Evolutionary conservation across 2,329 filamentous ascomycete species (phyloP).

Genomic region (Fusarium nisikadoi): DNA sequence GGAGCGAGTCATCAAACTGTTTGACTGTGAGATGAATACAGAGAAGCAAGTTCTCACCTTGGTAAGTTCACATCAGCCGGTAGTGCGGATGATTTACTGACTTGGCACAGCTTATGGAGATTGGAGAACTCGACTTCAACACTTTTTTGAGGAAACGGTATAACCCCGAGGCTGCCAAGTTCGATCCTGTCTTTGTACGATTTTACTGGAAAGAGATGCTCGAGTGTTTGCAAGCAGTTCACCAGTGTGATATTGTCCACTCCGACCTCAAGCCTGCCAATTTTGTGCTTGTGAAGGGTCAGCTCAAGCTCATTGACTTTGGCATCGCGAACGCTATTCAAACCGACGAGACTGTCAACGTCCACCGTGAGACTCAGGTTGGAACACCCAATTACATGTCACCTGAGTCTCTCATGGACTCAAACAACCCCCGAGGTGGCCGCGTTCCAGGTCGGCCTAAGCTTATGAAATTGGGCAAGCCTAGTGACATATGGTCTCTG

Average conservation of each 20-base stretch:
- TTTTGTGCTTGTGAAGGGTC: constrained; percentile 90
- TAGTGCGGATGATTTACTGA: constrained; percentile 31
- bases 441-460: constrained; percentile 64
- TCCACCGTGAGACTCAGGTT: constrained; percentile 94
- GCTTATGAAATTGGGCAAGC: constrained; percentile 95
- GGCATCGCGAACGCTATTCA: constrained; percentile 98
- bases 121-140: constrained; percentile 93
- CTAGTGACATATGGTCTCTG: constrained; percentile 94
- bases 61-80: constrained; percentile 60
- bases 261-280: constrained; percentile 97
- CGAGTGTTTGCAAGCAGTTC: constrained; percentile 90
- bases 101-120: constrained; percentile 83
- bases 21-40: constrained; percentile 93
- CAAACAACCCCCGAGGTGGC: constrained; percentile 71
- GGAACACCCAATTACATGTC: constrained; percentile 99
- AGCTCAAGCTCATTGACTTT: constrained; percentile 96
- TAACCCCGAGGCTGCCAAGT: constrained; percentile 76
- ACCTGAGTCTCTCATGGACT: constrained; percentile 91
- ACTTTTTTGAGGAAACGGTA: constrained; percentile 80
- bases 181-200: constrained; percentile 92
- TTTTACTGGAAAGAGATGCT: constrained; percentile 99
- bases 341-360: constrained; percentile 94
- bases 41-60: constrained; percentile 90
- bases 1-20: constrained; percentile 88
- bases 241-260: constrained; percentile 92